A percentile compares a stretch with the other conserved stretches of the same genome.
Conservation (phyloP, 202 grass and related monocot genomes). For the Panicum virgatum region DNA sequence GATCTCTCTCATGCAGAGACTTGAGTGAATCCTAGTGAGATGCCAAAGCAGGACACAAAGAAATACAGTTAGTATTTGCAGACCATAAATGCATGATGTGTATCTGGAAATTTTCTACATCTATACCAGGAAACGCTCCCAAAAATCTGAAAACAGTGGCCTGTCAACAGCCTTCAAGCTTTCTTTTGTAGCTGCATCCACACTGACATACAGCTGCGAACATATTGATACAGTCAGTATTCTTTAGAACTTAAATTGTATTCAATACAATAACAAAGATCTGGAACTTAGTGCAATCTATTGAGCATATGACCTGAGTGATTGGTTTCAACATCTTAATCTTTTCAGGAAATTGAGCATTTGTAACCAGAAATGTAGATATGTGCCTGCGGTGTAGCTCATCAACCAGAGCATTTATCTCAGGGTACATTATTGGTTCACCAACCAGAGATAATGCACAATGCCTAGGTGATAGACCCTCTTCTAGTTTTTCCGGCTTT, state of each 20-base stretch:
- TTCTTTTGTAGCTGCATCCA: slow-evolving; percentile 93
- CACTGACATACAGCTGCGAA: slow-evolving; percentile 93
- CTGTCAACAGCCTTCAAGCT: slow-evolving; percentile 95
- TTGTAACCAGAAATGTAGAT: slow-evolving; percentile 96
- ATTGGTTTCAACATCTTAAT: slow-evolving; percentile 80
- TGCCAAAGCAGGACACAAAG: slow-evolving; percentile 9
- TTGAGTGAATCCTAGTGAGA: slow-evolving; percentile 74
- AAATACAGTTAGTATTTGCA: slow-evolving; percentile 44
- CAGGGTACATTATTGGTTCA: slow-evolving; percentile 97
- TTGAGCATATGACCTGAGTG: slow-evolving; percentile 69
- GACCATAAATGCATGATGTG: background rate
- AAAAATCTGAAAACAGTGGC: slow-evolving; percentile 91
- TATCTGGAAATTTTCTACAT: slow-evolving; percentile 33
- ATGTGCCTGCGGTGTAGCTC: slow-evolving; percentile 84
- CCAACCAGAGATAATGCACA: slow-evolving; percentile 98
- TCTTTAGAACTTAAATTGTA: slow-evolving; percentile 21
- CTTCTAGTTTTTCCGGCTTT: slow-evolving; percentile 72
- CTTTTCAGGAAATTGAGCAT: slow-evolving; percentile 97
- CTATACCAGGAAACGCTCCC: slow-evolving; percentile 92
- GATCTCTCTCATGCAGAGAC: slow-evolving; percentile 78
- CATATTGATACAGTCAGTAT: slow-evolving; percentile 25
- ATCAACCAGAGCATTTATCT: slow-evolving; percentile 94
- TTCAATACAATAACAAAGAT: slow-evolving; percentile 9
- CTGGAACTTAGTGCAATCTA: background rate
- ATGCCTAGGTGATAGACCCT: slow-evolving; percentile 82